phyloP scores from a whole-genome alignment of 2,329 filamentous ascomycete genomes.

The Chaetomium sp. region DNA sequence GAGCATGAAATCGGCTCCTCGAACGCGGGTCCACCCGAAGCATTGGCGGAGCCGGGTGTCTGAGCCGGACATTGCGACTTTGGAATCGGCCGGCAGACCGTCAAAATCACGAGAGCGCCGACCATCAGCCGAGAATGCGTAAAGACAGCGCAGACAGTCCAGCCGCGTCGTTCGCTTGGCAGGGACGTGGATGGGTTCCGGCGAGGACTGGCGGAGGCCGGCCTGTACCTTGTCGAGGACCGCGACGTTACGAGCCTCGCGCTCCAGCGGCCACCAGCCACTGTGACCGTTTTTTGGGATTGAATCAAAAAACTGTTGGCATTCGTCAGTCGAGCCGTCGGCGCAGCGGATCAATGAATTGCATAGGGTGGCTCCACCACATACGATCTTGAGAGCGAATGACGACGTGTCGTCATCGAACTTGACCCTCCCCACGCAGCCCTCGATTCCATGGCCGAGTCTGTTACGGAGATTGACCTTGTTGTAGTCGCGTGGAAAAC shows the following conservation, averaged over 20 bases:
- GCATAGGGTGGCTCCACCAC: neutral
- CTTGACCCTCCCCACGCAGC: neutral
- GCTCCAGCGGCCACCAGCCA: constrained; percentile 16
- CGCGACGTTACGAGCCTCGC: constrained; percentile 13
- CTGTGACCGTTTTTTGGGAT: neutral
- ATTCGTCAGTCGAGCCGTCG: neutral
- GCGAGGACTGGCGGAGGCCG: constrained; percentile 8
- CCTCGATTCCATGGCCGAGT: constrained; percentile 7
- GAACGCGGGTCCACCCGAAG: constrained; percentile 16
- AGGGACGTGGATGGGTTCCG: constrained; percentile 5
- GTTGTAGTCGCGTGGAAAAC: neutral
- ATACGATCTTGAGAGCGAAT: constrained; percentile 15
- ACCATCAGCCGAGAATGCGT: constrained; percentile 5
- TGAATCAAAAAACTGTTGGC: constrained; percentile 2
- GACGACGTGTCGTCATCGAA: neutral
- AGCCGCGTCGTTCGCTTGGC: neutral
- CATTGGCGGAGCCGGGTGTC: constrained; percentile 10
- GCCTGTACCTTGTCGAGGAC: constrained; percentile 10
- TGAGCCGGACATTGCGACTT: neutral
- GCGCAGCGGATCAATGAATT: neutral
- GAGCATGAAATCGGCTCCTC: neutral
- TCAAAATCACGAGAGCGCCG: constrained; percentile 2
- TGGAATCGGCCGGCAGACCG: neutral
- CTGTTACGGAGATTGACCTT: neutral
- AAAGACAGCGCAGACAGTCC: constrained; percentile 11